Conservation (phyloP, 306 rosid species). For the Boehmeria nivea region DNA sequence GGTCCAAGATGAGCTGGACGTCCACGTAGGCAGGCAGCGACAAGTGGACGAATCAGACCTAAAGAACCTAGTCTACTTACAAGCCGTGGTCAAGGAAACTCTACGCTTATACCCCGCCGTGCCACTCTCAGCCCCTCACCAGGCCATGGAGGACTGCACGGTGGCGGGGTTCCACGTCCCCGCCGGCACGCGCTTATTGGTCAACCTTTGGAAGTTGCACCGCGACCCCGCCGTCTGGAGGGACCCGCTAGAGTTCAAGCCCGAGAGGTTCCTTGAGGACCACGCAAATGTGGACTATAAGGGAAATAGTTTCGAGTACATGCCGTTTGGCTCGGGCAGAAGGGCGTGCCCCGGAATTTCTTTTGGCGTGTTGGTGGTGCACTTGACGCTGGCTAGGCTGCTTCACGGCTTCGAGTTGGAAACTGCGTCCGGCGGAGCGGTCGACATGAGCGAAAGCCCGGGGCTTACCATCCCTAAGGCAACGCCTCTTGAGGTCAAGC, state of each 20-base stretch:
- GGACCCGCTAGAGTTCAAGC: conserved; percentile 11
- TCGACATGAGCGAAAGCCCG: conserved; percentile 28
- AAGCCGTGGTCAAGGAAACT: too few relatives aligned
- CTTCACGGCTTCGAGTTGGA: conserved; percentile 23
- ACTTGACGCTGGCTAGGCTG: conserved; percentile 21
- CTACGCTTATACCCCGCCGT: background rate
- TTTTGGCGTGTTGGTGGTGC: conserved; percentile 12
- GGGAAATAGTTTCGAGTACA: conserved; percentile 22
- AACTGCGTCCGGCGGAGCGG: conserved; percentile 3
- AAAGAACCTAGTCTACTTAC: too few relatives aligned
- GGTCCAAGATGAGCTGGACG: too few relatives aligned
- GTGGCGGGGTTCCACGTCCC: background rate
- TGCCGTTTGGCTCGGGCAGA: conserved; percentile 5
- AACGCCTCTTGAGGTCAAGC: conserved; percentile 23
- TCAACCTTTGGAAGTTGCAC: conserved; percentile 7
- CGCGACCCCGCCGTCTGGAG: conserved; percentile 2
- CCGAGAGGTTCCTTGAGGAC: background rate
- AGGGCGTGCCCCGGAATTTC: conserved; percentile 13
- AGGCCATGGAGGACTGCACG: background rate
- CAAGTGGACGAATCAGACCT: too few relatives aligned
- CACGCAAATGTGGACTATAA: too few relatives aligned
- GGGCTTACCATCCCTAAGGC: conserved; percentile 22
- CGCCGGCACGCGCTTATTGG: background rate
- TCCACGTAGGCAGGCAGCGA: too few relatives aligned
- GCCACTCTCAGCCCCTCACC: background rate